Conservation (phyloP, 2,329 filamentous ascomycete species). For the Sporothrix pseudoabietina region DNA sequence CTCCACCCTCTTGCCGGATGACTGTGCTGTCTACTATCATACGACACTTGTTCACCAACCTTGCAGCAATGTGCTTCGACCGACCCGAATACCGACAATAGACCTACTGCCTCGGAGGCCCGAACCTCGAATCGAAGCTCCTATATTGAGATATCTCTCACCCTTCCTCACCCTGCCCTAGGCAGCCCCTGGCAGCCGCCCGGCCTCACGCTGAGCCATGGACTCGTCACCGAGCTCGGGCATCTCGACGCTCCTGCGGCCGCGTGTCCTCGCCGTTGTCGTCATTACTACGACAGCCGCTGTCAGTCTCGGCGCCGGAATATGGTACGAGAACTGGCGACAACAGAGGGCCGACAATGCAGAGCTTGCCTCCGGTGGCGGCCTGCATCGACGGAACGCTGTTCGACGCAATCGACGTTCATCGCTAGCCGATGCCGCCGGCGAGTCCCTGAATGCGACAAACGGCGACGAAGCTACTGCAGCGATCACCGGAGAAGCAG, state of each 20-base stretch:
- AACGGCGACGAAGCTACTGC: neutral
- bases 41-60: neutral
- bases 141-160: neutral
- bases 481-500: neutral
- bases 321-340: constrained; percentile 30
- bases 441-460: neutral
- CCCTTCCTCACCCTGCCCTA: neutral
- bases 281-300: constrained; percentile 32
- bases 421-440: constrained; percentile 34
- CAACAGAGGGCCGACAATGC: neutral
- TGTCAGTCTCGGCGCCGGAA: constrained; percentile 32
- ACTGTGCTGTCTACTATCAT: neutral
- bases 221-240: constrained; percentile 29
- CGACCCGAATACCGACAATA: neutral
- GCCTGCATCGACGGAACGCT: constrained; percentile 35
- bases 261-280: constrained; percentile 32
- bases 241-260: constrained; percentile 31
- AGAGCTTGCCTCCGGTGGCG: constrained; percentile 14
- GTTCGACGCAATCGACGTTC: constrained; percentile 33
- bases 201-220: constrained; percentile 28
- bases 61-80: constrained; percentile 9
- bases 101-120: neutral
- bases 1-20: no score
- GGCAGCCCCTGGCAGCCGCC: neutral
- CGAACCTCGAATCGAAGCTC: neutral